phyloP scores from a whole-genome alignment of 2,329 filamentous ascomycete species.

The Emergomyces orientalis region DNA sequence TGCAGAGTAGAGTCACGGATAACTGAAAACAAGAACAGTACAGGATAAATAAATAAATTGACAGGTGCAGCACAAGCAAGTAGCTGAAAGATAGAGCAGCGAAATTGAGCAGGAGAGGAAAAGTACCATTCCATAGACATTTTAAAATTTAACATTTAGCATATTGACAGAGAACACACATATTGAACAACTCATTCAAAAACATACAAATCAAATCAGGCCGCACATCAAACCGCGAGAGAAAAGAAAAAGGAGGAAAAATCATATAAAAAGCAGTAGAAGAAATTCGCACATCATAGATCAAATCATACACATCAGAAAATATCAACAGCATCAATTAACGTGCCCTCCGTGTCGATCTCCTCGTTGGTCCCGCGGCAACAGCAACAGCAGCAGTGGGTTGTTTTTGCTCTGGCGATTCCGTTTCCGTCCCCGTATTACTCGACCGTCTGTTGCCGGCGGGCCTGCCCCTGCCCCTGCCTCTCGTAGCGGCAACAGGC shows the following conservation, averaged over 20 bases:
- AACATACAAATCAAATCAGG: not conserved
- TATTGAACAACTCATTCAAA: not conserved
- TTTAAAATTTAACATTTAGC: not conserved
- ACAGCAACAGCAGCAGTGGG: not conserved
- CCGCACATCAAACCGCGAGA: not conserved
- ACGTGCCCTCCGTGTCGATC: constrained; percentile 6
- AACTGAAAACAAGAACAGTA: too few relatives aligned
- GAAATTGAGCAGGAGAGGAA: not conserved
- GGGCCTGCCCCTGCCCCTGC: not conserved
- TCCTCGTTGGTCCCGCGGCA: not conserved
- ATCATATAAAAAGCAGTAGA: not conserved
- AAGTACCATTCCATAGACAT: not conserved
- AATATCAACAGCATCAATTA: constrained; percentile 2
- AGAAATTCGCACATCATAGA: not conserved
- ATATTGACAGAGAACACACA: not conserved
- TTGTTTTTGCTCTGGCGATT: constrained; percentile 1
- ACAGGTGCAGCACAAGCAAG: not conserved
- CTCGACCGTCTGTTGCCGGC: not conserved
- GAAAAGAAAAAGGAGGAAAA: not conserved
- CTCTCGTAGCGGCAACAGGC: not conserved
- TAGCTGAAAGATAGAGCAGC: not conserved
- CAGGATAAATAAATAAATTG: too few relatives aligned
- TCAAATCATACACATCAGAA: not conserved
- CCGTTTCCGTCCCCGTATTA: not conserved
- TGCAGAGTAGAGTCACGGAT: too few relatives aligned